Base-by-base conservation (phyloP, 2,329 filamentous ascomycete species). In the Thyridium curvatum region DNA sequence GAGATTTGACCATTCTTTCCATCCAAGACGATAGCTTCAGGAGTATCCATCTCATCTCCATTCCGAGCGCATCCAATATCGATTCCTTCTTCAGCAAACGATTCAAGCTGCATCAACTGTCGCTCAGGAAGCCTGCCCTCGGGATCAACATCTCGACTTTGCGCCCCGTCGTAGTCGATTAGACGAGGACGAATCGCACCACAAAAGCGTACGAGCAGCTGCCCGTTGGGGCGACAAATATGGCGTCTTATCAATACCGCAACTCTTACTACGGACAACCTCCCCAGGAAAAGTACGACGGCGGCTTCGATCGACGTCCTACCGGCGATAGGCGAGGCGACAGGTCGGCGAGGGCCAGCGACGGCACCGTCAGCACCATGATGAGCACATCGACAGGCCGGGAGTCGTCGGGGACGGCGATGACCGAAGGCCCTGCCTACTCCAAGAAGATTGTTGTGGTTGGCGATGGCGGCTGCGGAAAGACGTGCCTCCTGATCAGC, bases 391-490 rank as follows among this genome's bases (percentile, higher is more conserved):
- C 82, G 38, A 84, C 80, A 36, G 84, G 83, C 52, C 75, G 82
- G 56, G 82, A 90, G 62, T 90, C 86, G 35, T 79, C 85, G 43
- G 82, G 76, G 44, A 96, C 91, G 38, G 82, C 87, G 61, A 78
- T 91, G 64, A 96, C 91, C 36, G 88, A 94, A 59, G 87, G 86
- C 17, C 90, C 91, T 4, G 79, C 87, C 41, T 96, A 93, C 68
- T 97, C 91, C 51, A 98, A 98, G 74, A 98, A 98, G 76, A 93
- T 98, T 59, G 93, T 98, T 33, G 93, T 98, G 37, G 93, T 98
- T 34, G 93, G 93, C 46, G 93, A 98, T 63, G 93, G 93, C 53
- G 93, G 93, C 46, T 98, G 93, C 65, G 93, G 93, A 54, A 98
- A 98, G 80, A 98, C 93, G 8, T 98, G 93, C 71, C 72, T 98